These are phyloP conservation scores for Begonia peltatifolia DNA, from an alignment of 306 rosid species.

Conservation along the genomic window DNA sequence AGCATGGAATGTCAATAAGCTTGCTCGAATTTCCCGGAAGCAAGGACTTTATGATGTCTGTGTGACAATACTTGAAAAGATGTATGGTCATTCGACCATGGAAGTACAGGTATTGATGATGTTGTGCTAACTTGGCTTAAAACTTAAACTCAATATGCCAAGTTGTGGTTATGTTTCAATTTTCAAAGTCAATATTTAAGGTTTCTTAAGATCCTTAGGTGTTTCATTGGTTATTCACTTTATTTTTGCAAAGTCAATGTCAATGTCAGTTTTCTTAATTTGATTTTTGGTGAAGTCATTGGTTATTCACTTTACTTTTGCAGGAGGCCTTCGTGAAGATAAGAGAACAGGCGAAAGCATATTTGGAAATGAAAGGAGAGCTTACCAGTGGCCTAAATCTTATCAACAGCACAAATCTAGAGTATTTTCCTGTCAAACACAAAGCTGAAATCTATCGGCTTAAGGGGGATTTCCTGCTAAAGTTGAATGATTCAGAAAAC, in stretches of 20 bases:
- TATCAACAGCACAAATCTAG: constrained; percentile 83
- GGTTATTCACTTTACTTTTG: constrained; percentile 11
- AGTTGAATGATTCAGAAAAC: constrained; percentile 61
- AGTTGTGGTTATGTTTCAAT: too few relatives aligned
- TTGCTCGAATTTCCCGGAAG: constrained; percentile 87
- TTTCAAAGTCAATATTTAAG: background rate
- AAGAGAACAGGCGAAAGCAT: constrained; percentile 90
- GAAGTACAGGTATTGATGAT: constrained; percentile 76
- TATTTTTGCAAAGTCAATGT: constrained; percentile 17
- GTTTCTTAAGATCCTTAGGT: background rate
- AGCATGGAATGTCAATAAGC: constrained; percentile 98
- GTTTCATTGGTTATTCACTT: background rate
- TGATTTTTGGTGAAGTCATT: background rate
- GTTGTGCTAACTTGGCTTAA: too few relatives aligned
- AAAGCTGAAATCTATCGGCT: constrained; percentile 88
- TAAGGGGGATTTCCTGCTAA: constrained; percentile 77
- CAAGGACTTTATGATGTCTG: constrained; percentile 96
- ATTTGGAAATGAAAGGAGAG: constrained; percentile 88
- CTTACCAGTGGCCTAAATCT: constrained; percentile 64
- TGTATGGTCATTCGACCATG: constrained; percentile 97
- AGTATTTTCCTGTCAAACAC: constrained; percentile 89
- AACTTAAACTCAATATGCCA: too few relatives aligned
- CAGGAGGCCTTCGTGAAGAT: constrained; percentile 99
- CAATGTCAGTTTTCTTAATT: background rate
- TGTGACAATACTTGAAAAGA: constrained; percentile 75